These are phyloP conservation scores for Inonotus hispidus DNA, from an alignment of 1,284 basidiomycete species.

Conservation along the genomic window DNA sequence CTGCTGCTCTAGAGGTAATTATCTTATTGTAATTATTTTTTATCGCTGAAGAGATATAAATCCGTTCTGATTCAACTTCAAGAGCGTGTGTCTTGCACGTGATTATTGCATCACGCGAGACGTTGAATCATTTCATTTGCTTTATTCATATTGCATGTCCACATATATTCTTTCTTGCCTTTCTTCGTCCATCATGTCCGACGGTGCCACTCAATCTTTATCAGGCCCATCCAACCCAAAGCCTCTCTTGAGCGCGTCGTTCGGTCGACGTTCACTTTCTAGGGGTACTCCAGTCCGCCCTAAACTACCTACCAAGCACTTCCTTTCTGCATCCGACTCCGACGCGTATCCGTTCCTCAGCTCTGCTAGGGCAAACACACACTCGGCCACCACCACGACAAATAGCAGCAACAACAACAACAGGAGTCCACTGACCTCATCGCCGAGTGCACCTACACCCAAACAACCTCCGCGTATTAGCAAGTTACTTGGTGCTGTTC, in stretches of 20 bases:
- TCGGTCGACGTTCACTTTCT: not conserved
- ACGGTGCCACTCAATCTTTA: not conserved
- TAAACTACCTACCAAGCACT: slow-evolving; percentile 13
- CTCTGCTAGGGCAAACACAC: not conserved
- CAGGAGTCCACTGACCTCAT: too few species aligned
- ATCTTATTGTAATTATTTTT: too few species aligned
- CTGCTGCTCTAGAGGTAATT: too few species aligned
- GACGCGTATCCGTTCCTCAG: not conserved
- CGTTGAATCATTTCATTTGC: not conserved
- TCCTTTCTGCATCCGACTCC: slow-evolving; percentile 5
- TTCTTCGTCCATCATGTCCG: not conserved
- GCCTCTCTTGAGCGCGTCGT: not conserved
- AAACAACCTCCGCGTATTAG: slow-evolving; percentile 13
- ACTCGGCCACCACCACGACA: not conserved
- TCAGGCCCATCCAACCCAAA: not conserved
- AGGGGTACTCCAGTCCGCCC: slow-evolving; percentile 1
- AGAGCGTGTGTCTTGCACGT: not conserved
- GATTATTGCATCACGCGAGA: not conserved
- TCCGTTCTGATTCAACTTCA: too few species aligned
- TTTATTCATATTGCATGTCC: not conserved
- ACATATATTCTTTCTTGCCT: not conserved
- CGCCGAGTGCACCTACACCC: not conserved
- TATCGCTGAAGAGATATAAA: too few species aligned
- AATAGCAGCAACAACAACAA: not conserved
- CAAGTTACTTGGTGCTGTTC: slow-evolving; percentile 16